A percentile compares a stretch with the other conserved stretches of the same genome.
phyloP scores from a whole-genome alignment of 1,284 basidiomycete genomes.

The Tausonia pullulans region DNA sequence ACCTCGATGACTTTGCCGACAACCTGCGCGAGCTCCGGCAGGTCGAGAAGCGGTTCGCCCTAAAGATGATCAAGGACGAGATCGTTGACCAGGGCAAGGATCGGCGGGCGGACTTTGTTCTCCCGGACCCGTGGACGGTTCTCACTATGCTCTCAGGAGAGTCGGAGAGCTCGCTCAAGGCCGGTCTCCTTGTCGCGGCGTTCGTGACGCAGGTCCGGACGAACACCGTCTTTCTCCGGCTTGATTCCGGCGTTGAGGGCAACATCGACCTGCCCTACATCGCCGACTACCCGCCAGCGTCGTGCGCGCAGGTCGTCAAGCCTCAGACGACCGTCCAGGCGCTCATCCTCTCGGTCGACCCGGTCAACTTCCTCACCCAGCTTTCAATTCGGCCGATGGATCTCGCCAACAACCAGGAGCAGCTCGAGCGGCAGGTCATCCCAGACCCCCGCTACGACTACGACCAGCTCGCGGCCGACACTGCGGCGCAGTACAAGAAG shows the following conservation, averaged over 20 bases:
- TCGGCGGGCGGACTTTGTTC: slow-evolving; percentile 53
- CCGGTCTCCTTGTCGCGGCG: slow-evolving; percentile 76
- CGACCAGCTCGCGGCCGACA: slow-evolving; percentile 54
- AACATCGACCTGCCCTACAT: slow-evolving; percentile 59
- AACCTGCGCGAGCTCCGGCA: slow-evolving; percentile 65
- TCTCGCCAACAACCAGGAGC: slow-evolving; percentile 52
- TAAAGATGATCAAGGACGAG: slow-evolving; percentile 81
- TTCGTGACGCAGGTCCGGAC: slow-evolving; percentile 51
- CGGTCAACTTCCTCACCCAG: slow-evolving; percentile 56
- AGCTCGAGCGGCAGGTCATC: slow-evolving; percentile 50
- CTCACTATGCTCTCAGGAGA: slow-evolving; percentile 95
- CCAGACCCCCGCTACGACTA: slow-evolving; percentile 57
- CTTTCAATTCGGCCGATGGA: slow-evolving; percentile 66
- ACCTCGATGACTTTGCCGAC: slow-evolving; percentile 91
- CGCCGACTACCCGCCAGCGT: slow-evolving; percentile 41
- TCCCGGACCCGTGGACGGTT: slow-evolving; percentile 66
- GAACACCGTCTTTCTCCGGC: slow-evolving; percentile 50
- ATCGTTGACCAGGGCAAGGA: slow-evolving; percentile 79
- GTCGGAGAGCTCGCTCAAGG: slow-evolving; percentile 62
- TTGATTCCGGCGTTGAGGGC: slow-evolving; percentile 90
- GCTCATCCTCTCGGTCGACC: slow-evolving; percentile 62
- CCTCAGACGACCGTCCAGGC: slow-evolving; percentile 54
- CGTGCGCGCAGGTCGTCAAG: slow-evolving; percentile 43
- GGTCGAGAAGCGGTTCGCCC: slow-evolving; percentile 74
- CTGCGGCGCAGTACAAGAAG: slow-evolving; percentile 71